phyloP scores from a whole-genome alignment of 208 protist species.

The Trypanosoma vivax region DNA sequence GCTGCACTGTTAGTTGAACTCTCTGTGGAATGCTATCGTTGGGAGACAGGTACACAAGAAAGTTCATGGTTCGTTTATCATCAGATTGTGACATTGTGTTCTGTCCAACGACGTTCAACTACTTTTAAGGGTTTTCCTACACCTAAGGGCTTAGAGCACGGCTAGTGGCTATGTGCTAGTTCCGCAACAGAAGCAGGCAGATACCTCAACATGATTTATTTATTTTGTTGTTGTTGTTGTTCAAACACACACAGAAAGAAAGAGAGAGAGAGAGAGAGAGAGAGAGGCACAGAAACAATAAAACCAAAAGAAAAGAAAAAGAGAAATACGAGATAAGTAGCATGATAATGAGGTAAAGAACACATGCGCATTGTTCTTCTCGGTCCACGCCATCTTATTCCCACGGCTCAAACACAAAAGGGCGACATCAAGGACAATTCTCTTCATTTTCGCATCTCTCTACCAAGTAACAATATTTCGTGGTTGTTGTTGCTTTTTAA shows the following conservation, averaged over 20 bases:
- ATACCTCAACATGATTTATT: not conserved
- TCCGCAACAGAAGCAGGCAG: not conserved
- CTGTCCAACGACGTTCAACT: not conserved
- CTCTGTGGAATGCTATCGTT: conserved; percentile 24
- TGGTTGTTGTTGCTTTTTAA: too few relatives aligned
- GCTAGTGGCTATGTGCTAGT: too few relatives aligned
- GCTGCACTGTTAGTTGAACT: conserved; percentile 20
- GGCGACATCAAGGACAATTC: too few relatives aligned
- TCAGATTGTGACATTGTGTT: not conserved
- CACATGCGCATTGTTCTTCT: not conserved
- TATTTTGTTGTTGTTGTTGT: not conserved
- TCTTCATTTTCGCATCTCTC: too few relatives aligned
- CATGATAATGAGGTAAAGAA: not conserved
- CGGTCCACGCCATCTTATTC: not conserved
- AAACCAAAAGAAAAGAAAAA: conserved; percentile 1
- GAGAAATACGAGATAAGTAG: not conserved
- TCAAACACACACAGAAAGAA: not conserved
- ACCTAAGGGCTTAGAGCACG: too few relatives aligned
- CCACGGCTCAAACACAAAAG: too few relatives aligned
- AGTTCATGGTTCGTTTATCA: conserved; percentile 19
- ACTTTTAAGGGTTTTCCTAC: not conserved
- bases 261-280: conserved; percentile 1
- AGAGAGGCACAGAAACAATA: conserved; percentile 7
- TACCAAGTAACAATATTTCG: too few relatives aligned
- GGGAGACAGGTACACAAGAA: conserved; percentile 21